phyloP scores from a whole-genome alignment of 768 basidiomycete species.

The Erythrobasidium yunnanense region DNA sequence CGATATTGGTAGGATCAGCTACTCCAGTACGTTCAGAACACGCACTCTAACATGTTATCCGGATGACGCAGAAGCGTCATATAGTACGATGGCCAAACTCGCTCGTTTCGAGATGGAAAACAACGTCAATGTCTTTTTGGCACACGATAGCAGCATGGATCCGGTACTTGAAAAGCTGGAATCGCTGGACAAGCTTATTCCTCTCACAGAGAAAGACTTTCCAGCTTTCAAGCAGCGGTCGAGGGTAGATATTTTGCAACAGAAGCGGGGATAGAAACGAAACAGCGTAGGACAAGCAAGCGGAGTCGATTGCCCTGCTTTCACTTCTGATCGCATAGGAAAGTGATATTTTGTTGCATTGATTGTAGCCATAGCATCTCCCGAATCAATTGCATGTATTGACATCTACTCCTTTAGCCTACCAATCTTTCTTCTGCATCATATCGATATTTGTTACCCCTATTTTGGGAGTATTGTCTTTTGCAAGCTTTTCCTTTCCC shows the following conservation, averaged over 20 bases:
- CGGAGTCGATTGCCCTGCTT: background rate
- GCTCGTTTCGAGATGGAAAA: background rate
- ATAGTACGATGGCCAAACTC: background rate
- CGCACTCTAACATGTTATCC: background rate
- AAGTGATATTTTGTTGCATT: too few species aligned
- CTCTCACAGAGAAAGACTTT: background rate
- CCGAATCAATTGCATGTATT: too few species aligned
- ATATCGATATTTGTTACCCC: too few species aligned
- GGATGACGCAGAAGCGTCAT: background rate
- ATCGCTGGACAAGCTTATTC: background rate
- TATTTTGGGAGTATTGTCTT: background rate
- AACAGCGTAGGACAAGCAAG: background rate
- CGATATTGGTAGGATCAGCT: background rate
- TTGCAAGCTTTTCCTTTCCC: background rate
- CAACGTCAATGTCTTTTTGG: slow-evolving; percentile 5
- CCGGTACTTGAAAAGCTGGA: background rate
- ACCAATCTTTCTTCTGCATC: too few species aligned
- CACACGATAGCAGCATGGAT: background rate
- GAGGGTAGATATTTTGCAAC: background rate
- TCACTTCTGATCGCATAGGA: background rate
- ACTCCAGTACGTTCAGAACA: background rate
- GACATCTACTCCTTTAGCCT: too few species aligned
- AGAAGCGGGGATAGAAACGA: background rate
- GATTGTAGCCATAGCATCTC: too few species aligned
- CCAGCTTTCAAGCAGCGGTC: background rate